These are phyloP conservation scores for Coemansia interrupta DNA, from an alignment of 192 early-diverging fungal genomes.

Conservation along the genomic window DNA sequence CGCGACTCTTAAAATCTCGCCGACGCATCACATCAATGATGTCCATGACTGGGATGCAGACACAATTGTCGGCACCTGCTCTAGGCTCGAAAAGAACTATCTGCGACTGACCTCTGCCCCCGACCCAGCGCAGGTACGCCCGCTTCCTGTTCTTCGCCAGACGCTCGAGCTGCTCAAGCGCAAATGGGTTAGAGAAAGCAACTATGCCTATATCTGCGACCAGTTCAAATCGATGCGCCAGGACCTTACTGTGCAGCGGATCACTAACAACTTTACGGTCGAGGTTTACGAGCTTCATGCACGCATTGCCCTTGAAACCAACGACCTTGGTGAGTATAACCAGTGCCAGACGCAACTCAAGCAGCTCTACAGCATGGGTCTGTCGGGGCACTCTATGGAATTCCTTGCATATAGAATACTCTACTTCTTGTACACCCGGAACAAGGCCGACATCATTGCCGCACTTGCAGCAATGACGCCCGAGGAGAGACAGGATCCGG, in stretches of 20 bases:
- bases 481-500: slow-evolving; percentile 59
- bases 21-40: slow-evolving; percentile 48
- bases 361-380: slow-evolving; percentile 71
- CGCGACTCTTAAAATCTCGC: slow-evolving; percentile 20
- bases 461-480: slow-evolving; percentile 69
- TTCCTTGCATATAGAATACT: slow-evolving; percentile 92
- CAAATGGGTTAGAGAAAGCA: slow-evolving; percentile 78
- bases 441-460: slow-evolving; percentile 82
- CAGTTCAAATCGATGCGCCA: slow-evolving; percentile 96
- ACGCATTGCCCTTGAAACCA: slow-evolving; percentile 92
- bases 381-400: slow-evolving; percentile 77
- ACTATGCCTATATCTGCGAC: slow-evolving; percentile 95
- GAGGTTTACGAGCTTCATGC: slow-evolving; percentile 94
- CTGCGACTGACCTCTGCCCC: slow-evolving; percentile 89
- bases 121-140: slow-evolving; percentile 91
- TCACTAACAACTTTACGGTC: slow-evolving; percentile 90
- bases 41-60: slow-evolving; percentile 75
- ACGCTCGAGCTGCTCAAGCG: slow-evolving; percentile 72
- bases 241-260: slow-evolving; percentile 93
- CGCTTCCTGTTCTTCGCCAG: slow-evolving; percentile 69
- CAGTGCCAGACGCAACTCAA: slow-evolving; percentile 95
- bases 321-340: slow-evolving; percentile 96
- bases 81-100: slow-evolving; percentile 86
- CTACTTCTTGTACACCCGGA: slow-evolving; percentile 84
- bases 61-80: slow-evolving; percentile 86